Percentiles rank a stretch among this genome's conserved stretches.
These are phyloP conservation scores for Aleurites moluccanus DNA, from an alignment of 441 rosid species.

Conservation along the genomic window DNA sequence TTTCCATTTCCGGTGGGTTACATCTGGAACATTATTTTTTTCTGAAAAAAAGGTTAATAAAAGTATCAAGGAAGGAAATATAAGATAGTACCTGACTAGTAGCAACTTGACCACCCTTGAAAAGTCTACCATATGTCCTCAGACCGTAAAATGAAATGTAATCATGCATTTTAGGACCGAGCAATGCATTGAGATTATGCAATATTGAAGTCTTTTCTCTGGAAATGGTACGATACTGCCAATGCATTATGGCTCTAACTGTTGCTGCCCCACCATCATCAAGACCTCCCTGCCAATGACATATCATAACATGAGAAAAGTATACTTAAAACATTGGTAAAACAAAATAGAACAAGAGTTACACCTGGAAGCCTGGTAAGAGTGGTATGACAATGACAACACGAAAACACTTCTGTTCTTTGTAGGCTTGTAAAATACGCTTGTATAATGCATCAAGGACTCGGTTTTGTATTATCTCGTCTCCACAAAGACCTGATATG, in stretches of 20 bases:
- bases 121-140: conserved; percentile 81
- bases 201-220: conserved; percentile 84
- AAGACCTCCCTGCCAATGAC: conserved; percentile 75
- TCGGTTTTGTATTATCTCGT: conserved; percentile 83
- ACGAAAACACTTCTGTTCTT: conserved; percentile 79
- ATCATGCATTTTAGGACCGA: conserved; percentile 71
- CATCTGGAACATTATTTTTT: no score
- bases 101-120: conserved; percentile 75
- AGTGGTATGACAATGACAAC: conserved; percentile 91
- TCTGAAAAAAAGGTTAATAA: neutral
- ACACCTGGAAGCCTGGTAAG: conserved; percentile 96
- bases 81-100: conserved; percentile 75
- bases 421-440: conserved; percentile 80
- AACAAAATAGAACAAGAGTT: conserved; percentile 8
- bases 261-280: conserved; percentile 98
- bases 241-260: conserved; percentile 98
- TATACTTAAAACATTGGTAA: conserved; percentile 17
- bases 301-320: conserved; percentile 12
- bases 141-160: conserved; percentile 96
- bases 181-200: conserved; percentile 59
- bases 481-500: conserved; percentile 97
- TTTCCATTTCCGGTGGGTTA: neutral
- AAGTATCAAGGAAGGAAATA: neutral
- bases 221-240: conserved; percentile 97
- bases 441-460: conserved; percentile 78